These are phyloP conservation scores for Athelia sp. DNA, from an alignment of 1,284 basidiomycete species.

Conservation along the genomic window DNA sequence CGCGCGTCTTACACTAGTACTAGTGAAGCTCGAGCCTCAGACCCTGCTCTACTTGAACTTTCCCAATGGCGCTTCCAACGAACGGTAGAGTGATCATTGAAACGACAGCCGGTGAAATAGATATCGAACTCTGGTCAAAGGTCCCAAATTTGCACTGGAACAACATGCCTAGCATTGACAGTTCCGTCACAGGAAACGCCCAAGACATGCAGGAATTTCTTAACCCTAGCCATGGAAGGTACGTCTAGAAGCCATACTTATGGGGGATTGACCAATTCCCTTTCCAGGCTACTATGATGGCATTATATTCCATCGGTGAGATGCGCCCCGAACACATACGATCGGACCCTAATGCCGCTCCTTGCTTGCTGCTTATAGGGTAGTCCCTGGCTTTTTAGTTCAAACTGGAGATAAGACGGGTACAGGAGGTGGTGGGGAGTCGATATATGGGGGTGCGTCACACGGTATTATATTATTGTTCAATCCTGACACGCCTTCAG, in stretches of 20 bases:
- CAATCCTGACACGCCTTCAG: slow-evolving; percentile 28
- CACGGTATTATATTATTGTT: slow-evolving; percentile 3
- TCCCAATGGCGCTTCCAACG: slow-evolving; percentile 70
- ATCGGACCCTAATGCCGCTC: slow-evolving; percentile 1
- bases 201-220: slow-evolving; percentile 89
- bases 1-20: too few relatives aligned
- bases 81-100: slow-evolving; percentile 84
- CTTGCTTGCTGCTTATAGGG: slow-evolving; percentile 29
- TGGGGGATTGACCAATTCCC: slow-evolving; percentile 2
- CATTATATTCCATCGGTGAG: slow-evolving; percentile 86
- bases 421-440: slow-evolving; percentile 88
- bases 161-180: neutral
- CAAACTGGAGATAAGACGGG: slow-evolving; percentile 96
- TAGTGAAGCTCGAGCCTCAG: too few relatives aligned
- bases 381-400: slow-evolving; percentile 85
- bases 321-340: neutral
- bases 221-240: slow-evolving; percentile 90
- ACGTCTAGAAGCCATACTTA: slow-evolving; percentile 25
- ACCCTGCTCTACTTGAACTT: too few relatives aligned
- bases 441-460: slow-evolving; percentile 77
- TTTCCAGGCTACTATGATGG: slow-evolving; percentile 89
- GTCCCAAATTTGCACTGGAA: slow-evolving; percentile 31
- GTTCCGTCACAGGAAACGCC: slow-evolving; percentile 72
- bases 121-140: slow-evolving; percentile 94
- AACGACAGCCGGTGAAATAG: slow-evolving; percentile 89